Evolutionary conservation across 73 alveolate species (phyloP), one percentile per base, ranked within the genome.

Genomic region (Diophrys appendiculata): DNA sequence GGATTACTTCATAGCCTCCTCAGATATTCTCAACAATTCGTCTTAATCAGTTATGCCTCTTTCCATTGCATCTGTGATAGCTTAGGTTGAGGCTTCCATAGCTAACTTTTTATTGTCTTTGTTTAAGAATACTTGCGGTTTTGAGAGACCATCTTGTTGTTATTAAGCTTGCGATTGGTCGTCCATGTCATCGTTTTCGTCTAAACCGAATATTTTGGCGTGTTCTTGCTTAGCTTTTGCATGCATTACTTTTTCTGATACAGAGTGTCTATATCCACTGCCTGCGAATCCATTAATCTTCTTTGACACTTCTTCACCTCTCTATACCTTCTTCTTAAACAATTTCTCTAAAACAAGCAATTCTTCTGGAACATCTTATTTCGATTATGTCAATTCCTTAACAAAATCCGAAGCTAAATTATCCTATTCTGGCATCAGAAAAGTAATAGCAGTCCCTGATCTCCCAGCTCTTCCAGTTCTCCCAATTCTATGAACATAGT

Each of bases 381-480:
- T 95, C 53, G 99, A 94, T 30, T 88, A 85, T 84, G 96, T 98
- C 28, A 97, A 87, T 22, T 95, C 98, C 87, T 86, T 92, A 1
- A 96, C 90, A n/a, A 97, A 84, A 73, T 97, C 99, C 68, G 87
- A 88, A 1, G 98, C 98, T 70, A 80, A 90, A 68, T 95, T 73
- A 72, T 89, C 97, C 68, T 97, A 99, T 5, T 96, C 97, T 26
- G 89, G 94, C 56, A 98, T 96, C 25, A 97, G 92, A 75, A 97
- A 96, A 65, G 99, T 97, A 71, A 84, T 85, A 0, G 99, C 98
- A n/a, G 96, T 93, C 14, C 99, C 99, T 69, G 93, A 89, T 43
- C 80, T 87, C 11, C 99, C 99, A 30, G 99, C 99, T 71, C 99
- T 81, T 25, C 99, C 99, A 3, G 99, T 97, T 65, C 99, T 88